A percentile compares a stretch with the other conserved stretches of the same genome.
Conservation (phyloP, 176 grass and related monocot genomes). For the Aegilops bicornis region DNA sequence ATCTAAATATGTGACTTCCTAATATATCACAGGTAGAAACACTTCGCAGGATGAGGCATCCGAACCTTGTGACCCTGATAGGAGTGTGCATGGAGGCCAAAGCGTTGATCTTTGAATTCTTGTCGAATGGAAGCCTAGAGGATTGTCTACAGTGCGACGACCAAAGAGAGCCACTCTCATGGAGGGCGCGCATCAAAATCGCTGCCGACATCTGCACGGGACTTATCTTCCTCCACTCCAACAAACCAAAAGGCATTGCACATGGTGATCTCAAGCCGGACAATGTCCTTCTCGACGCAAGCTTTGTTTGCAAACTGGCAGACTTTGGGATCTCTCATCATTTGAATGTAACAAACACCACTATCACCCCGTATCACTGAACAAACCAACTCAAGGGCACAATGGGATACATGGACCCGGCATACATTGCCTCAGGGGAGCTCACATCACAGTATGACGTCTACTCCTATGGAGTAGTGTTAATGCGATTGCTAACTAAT, state of each 20-base stretch:
- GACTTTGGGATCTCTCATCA: conserved; percentile 68
- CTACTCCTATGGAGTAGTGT: conserved; percentile 68
- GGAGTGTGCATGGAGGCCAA: conserved; percentile 58
- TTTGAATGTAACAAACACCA: conserved; percentile 51
- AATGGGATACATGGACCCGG: conserved; percentile 72
- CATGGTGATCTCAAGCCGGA: conserved; percentile 80
- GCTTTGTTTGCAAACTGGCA: conserved; percentile 47
- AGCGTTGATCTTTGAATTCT: conserved; percentile 52
- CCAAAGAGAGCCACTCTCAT: conserved; percentile 29
- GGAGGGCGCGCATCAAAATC: conserved; percentile 45
- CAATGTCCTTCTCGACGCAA: conserved; percentile 61
- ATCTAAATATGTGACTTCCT: conserved; percentile 28
- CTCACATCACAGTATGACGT: conserved; percentile 61
- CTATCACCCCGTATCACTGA: conserved; percentile 42
- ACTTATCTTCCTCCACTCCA: conserved; percentile 65
- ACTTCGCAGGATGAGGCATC: conserved; percentile 60
- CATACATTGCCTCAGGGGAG: conserved; percentile 46
- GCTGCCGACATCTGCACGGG: conserved; percentile 61
- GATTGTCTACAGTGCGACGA: conserved; percentile 38
- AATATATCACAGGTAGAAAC: conserved; percentile 44
- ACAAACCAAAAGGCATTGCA: conserved; percentile 38
- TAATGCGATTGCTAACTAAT: conserved; percentile 62
- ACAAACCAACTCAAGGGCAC: conserved; percentile 58
- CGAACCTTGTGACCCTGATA: conserved; percentile 61
- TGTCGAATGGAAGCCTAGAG: conserved; percentile 62